Base-by-base conservation (phyloP, 2,329 filamentous ascomycete species). In the Phoma sp. region DNA sequence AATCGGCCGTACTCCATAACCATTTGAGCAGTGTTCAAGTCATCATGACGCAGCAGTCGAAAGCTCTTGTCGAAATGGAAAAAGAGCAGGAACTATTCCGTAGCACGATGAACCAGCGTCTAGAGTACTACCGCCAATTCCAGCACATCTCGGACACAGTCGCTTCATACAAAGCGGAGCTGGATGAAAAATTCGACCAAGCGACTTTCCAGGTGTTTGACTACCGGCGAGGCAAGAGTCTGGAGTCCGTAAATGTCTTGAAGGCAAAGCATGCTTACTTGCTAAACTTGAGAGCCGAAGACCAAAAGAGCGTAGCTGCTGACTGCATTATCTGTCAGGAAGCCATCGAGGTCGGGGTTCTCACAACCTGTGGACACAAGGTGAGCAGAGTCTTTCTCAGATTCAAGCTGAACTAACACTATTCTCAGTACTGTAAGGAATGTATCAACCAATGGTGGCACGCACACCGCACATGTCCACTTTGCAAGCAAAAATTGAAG, bases 121-220 rank as follows among this genome's bases (percentile, higher is more conserved):
- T 97, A 0, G 92, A 95, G 53, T 98, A 92, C 71, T 98, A 98
- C 71, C 87, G 89, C 5, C 92, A 97, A 68, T 81, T 98, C 10
- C 95, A 98, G 70, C 84, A 86, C 24, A 87, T 98, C n/a, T 97
- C 93, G 0, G 94, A 98, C 70, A 91, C 86, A 17, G 91, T 98
- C 0, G 84, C 85, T 5, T 88, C 89, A 1, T 90, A 90, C 51
- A 88, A 92, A 52, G 87, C 88, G 10, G 80, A 81, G 45, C 77
- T 84, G 21, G 82, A 87, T 21, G 79, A 84, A 12, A 80, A 79
- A 2, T 78, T 88, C 10, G 83, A 89, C 38, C 72, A 78, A 10
- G 67, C 64, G 6, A 77, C 85, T 19, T 80, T 81, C 33, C 63
- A 72, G 8, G 65, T 71, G 0, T 76, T 79, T 7, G 63, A 76